Evolutionary conservation across 805 yeast genomes (phyloP), one percentile per base, ranked within the genome.

Genomic region (Debaryomyces hansenii): DNA sequence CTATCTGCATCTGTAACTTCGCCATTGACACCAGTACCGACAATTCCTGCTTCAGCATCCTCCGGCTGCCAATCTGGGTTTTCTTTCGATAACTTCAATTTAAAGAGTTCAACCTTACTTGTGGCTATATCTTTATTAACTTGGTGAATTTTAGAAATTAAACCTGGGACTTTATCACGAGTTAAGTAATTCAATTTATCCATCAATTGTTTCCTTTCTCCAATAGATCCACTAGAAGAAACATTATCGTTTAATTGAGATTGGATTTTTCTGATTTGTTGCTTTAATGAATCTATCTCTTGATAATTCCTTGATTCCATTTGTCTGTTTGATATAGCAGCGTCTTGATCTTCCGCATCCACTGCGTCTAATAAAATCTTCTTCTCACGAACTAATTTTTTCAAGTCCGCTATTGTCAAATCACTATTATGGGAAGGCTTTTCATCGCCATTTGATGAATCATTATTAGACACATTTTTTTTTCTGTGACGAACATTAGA

Each of bases 1-100:
- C 87, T 79, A 61, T 91, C 97, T 11, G 82, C 67, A 20, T 88
- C 97, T 2, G 97, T 91, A 7, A 90, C 79, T 49, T 82, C 82
- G 27, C 97, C 97, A 58, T 85, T 82, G 40, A 90, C 85, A 6
- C 97, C 98, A 5, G 94, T 80, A 4, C 97, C 97, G 21, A 75
- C 72, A 41, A 85, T 76, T 11, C 69, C 70, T 0, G 62, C 60
- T 29, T 68, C 74, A 16, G 60, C 53, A 38, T 44, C 53, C 18
- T 63, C 64, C 0, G 77, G 74, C 34, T 55, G 56, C 66, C 90
- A 75, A 2, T 82, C 77, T 9, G 97, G 96, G 57, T 87, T 78
- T 51, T 80, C 81, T 54, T 77, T 80, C 41, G 72, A 75, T 52
- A 84, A 67, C 47, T 74, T 66, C 32, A 77, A 63, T 55, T 84